phyloP scores from a whole-genome alignment of 73 alveolate species.

The Paraurostyla sp. region DNA sequence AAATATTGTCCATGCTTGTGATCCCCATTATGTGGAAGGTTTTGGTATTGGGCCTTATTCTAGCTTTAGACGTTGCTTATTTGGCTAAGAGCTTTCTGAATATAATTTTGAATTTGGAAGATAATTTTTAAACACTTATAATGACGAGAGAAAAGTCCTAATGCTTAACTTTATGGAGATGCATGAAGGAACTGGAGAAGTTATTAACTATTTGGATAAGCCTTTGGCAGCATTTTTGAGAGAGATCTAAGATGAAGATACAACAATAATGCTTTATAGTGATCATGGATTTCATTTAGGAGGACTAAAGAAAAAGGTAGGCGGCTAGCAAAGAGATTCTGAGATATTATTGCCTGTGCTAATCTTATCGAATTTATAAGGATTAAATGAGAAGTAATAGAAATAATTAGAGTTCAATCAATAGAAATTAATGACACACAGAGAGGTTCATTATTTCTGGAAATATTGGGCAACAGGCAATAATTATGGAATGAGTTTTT shows the following conservation, averaged over 20 bases:
- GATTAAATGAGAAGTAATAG: not conserved
- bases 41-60: slow-evolving; percentile 85
- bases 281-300: slow-evolving; percentile 81
- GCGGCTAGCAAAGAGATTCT: not conserved
- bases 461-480: not conserved
- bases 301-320: not conserved
- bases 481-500: not conserved
- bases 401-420: not conserved
- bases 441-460: not conserved
- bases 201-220: slow-evolving; percentile 80
- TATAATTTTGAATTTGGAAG: slow-evolving; percentile 82
- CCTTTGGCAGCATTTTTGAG: slow-evolving; percentile 79
- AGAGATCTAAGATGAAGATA: slow-evolving; percentile 62
- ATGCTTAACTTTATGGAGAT: slow-evolving; percentile 80
- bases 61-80: slow-evolving; percentile 81
- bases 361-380: too few species aligned
- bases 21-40: slow-evolving; percentile 81
- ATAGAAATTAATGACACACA: not conserved
- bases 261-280: slow-evolving; percentile 78
- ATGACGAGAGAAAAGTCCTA: slow-evolving; percentile 77
- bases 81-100: slow-evolving; percentile 84
- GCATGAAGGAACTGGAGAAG: slow-evolving; percentile 91
- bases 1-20: slow-evolving; percentile 80
- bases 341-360: not conserved
- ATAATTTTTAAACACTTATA: slow-evolving; percentile 78